Conservation (phyloP, 1,284 basidiomycete genomes). For the Trametes pubescens region DNA sequence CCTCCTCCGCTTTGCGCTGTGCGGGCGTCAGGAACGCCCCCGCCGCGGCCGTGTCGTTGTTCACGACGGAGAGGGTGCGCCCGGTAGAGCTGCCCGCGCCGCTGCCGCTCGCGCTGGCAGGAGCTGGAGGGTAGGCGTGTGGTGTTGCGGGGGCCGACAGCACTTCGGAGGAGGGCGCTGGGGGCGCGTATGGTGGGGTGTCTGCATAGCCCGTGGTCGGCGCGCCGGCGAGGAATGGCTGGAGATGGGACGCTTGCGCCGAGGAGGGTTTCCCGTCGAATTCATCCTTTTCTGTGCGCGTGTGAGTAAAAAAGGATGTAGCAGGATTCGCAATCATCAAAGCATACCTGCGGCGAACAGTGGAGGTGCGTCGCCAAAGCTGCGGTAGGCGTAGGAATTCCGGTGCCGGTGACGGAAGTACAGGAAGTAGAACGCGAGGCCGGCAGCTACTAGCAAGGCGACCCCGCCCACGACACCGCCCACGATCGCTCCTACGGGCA, state of each 20-base stretch:
- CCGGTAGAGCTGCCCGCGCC: constrained; percentile 10
- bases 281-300: constrained; percentile 24
- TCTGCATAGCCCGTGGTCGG: constrained; percentile 9
- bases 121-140: constrained; percentile 10
- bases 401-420: constrained; percentile 25
- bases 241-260: constrained; percentile 10
- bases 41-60: constrained; percentile 24
- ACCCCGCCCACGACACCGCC: constrained; percentile 32
- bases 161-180: not conserved
- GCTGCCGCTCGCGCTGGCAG: constrained; percentile 8
- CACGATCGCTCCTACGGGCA: constrained; percentile 30
- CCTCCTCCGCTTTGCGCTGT: constrained; percentile 34
- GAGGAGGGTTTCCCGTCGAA: not conserved
- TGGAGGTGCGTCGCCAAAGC: constrained; percentile 18
- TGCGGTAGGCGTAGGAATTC: constrained; percentile 16
- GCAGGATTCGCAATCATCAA: not conserved
- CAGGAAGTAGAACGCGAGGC: constrained; percentile 30
- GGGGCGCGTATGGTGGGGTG: constrained; percentile 2
- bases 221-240: constrained; percentile 21
- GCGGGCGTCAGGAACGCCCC: constrained; percentile 21
- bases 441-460: constrained; percentile 27
- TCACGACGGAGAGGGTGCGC: constrained; percentile 29
- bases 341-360: constrained; percentile 22
- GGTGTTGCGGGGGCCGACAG: constrained; percentile 4
- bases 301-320: not conserved